Evolutionary conservation across 768 basidiomycete genomes (phyloP).

Genomic region (Boletus pseudopeckii): DNA sequence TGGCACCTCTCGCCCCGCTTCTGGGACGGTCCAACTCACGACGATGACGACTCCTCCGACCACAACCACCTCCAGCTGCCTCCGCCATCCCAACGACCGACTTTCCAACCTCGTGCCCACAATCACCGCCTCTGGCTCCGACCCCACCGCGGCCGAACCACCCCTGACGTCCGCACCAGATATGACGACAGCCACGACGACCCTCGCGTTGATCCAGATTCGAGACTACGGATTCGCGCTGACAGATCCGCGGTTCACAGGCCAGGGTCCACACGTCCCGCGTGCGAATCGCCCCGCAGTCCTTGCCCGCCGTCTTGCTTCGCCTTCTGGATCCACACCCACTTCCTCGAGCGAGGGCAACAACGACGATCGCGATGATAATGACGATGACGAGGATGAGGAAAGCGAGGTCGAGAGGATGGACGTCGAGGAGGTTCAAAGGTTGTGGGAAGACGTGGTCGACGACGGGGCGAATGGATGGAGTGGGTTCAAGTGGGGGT

Average conservation of each 20-base stretch:
- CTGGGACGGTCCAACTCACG: neutral
- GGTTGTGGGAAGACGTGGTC: slow-evolving; percentile 23
- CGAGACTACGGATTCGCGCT: slow-evolving; percentile 48
- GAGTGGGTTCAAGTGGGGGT: slow-evolving; percentile 41
- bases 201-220: slow-evolving; percentile 36
- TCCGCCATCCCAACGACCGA: neutral
- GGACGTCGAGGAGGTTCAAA: neutral
- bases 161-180: neutral
- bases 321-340: slow-evolving; percentile 14
- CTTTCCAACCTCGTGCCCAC: neutral
- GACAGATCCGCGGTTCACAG: slow-evolving; percentile 43
- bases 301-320: slow-evolving; percentile 28
- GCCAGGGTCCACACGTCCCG: slow-evolving; percentile 40
- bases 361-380: slow-evolving; percentile 1
- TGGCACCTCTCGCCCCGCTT: neutral
- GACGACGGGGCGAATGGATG: slow-evolving; percentile 32
- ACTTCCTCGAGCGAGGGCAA: slow-evolving; percentile 8
- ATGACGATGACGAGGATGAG: slow-evolving; percentile 8
- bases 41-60: neutral
- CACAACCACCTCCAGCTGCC: neutral
- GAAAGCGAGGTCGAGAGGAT: slow-evolving; percentile 4
- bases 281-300: slow-evolving; percentile 34
- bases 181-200: neutral
- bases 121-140: neutral
- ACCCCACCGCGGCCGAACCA: neutral